Evolutionary conservation across 768 basidiomycete genomes (phyloP).

Genomic region (Neoboletus subvelutipes): DNA sequence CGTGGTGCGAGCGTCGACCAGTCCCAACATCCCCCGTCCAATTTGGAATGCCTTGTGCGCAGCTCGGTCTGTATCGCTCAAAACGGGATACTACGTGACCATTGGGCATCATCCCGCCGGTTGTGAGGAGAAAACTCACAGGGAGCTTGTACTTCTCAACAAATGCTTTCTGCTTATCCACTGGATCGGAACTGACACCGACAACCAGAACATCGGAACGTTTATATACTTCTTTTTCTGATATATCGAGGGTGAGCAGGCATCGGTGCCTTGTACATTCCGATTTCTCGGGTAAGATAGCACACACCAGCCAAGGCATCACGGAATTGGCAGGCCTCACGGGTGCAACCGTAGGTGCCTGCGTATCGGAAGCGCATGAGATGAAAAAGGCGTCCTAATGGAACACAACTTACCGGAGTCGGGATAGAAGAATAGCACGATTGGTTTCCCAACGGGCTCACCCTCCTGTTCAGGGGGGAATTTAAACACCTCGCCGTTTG

Average conservation of each 20-base stretch:
- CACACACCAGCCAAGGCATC: constrained; percentile 67
- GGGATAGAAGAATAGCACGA: constrained; percentile 79
- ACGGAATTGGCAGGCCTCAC: constrained; percentile 79
- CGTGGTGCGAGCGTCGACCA: constrained; percentile 64
- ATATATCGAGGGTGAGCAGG: neutral
- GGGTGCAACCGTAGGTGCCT: constrained; percentile 79
- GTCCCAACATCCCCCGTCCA: constrained; percentile 66
- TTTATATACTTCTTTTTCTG: constrained; percentile 67
- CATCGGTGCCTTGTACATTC: neutral
- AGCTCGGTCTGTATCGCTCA: constrained; percentile 67
- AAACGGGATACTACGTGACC: constrained; percentile 62
- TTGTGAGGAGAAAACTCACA: constrained; percentile 35
- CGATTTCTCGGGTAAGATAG: neutral
- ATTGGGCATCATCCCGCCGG: neutral
- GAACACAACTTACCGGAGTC: constrained; percentile 50
- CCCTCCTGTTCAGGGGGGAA: constrained; percentile 58
- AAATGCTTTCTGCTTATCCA: constrained; percentile 72
- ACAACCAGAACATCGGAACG: constrained; percentile 62
- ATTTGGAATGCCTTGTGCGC: constrained; percentile 64
- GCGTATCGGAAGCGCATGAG: constrained; percentile 4
- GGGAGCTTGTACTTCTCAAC: constrained; percentile 68
- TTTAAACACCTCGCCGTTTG: constrained; percentile 58
- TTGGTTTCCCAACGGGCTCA: constrained; percentile 41
- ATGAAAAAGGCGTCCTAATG: neutral
- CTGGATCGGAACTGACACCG: constrained; percentile 72